phyloP scores from a whole-genome alignment of 139 green algal species.

The Eudorina sp. region DNA sequence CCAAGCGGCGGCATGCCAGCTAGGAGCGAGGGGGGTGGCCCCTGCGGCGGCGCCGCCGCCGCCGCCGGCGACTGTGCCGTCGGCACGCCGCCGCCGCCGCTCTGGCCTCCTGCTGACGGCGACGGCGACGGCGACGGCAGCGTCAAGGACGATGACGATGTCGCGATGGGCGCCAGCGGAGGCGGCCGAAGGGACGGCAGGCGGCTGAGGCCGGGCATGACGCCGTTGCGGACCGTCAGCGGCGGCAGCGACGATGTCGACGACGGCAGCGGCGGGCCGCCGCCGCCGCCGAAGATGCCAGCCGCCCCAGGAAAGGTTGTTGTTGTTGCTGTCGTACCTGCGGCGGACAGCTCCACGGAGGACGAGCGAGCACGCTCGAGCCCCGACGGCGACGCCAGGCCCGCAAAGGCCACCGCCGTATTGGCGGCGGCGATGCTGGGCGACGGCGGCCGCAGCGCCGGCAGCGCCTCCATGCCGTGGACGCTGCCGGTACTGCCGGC shows the following conservation, averaged over 20 bases:
- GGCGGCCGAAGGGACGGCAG: not conserved
- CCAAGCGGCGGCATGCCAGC: too few species aligned
- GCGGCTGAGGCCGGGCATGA: not conserved
- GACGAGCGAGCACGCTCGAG: not conserved
- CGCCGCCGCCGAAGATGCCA: not conserved
- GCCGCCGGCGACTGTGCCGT: too few species aligned
- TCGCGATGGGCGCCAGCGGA: slow-evolving; percentile 13
- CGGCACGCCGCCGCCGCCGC: too few species aligned
- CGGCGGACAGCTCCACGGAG: not conserved
- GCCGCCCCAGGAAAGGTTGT: too few species aligned
- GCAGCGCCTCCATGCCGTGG: not conserved
- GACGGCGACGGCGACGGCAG: not conserved
- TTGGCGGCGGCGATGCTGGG: not conserved
- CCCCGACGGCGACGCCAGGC: not conserved
- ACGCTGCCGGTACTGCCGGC: not conserved
- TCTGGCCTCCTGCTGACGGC: too few species aligned
- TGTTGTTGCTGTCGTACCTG: not conserved
- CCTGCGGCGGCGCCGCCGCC: too few species aligned
- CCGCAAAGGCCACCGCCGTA: not conserved
- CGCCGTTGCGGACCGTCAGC: not conserved
- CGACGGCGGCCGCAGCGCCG: not conserved
- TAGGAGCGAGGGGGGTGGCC: too few species aligned
- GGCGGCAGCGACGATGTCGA: not conserved
- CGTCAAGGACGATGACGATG: not conserved
- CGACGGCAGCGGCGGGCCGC: not conserved